These are phyloP conservation scores for Pulveroboletus frians DNA, from an alignment of 768 basidiomycete species.

Conservation along the genomic window DNA sequence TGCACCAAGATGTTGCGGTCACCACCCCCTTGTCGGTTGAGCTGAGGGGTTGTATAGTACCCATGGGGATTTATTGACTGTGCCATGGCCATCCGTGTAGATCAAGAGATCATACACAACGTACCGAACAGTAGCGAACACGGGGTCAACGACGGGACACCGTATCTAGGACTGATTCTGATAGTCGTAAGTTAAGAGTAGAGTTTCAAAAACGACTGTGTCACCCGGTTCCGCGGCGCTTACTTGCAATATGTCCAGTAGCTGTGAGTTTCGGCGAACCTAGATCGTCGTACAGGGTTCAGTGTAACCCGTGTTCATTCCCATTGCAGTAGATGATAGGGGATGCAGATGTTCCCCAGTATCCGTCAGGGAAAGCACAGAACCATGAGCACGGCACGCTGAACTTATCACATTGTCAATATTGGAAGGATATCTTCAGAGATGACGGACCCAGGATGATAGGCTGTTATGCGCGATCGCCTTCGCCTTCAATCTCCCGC, in stretches of 20 bases:
- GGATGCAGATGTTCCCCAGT: slow-evolving; percentile 48
- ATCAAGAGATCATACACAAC: slow-evolving; percentile 52
- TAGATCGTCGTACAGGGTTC: slow-evolving; percentile 63
- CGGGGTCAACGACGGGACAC: slow-evolving; percentile 54
- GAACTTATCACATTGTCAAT: slow-evolving; percentile 33
- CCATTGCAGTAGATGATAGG: slow-evolving; percentile 44
- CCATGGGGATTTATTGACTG: slow-evolving; percentile 43
- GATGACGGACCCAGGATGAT: slow-evolving; percentile 36
- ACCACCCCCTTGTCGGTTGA: background rate
- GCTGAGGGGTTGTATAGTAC: background rate
- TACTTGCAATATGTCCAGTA: slow-evolving; percentile 41
- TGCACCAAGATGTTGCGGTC: background rate
- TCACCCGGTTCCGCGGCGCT: slow-evolving; percentile 5
- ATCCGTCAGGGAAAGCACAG: slow-evolving; percentile 50
- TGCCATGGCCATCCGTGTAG: slow-evolving; percentile 47
- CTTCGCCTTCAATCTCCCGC: background rate
- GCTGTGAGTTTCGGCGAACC: slow-evolving; percentile 59
- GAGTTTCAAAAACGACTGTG: slow-evolving; percentile 12
- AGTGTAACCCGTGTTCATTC: slow-evolving; percentile 62
- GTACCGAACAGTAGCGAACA: slow-evolving; percentile 51
- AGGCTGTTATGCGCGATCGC: slow-evolving; percentile 13
- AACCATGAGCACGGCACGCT: slow-evolving; percentile 46
- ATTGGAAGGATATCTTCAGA: slow-evolving; percentile 26
- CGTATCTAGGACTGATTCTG: slow-evolving; percentile 63
- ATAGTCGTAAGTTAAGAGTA: slow-evolving; percentile 15